phyloP scores from a whole-genome alignment of 495 filamentous ascomycete genomes.

The Bacidia gigantensis region DNA sequence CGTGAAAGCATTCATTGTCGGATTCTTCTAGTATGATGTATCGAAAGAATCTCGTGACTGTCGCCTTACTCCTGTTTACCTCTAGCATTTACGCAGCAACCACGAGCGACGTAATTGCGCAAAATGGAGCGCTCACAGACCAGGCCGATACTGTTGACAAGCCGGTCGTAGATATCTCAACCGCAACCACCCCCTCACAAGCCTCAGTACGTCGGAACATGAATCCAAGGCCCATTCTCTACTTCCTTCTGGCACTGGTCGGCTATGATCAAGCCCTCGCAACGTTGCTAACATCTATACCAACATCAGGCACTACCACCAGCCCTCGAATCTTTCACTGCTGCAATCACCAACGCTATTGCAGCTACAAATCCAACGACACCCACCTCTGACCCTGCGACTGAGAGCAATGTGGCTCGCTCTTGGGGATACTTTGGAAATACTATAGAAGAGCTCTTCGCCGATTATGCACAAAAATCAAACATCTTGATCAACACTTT shows the following conservation, averaged over 20 bases:
- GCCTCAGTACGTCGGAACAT: neutral
- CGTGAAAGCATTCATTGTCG: neutral
- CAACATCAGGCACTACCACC: neutral
- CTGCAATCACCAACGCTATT: neutral
- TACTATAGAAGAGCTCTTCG: conserved; percentile 1
- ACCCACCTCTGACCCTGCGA: neutral
- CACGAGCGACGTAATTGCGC: neutral
- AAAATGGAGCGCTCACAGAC: neutral
- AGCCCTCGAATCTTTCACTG: neutral
- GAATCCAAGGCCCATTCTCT: neutral
- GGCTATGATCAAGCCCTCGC: neutral
- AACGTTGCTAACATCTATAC: neutral
- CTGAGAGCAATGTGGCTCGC: neutral
- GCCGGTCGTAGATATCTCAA: neutral
- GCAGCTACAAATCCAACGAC: neutral
- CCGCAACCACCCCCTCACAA: neutral
- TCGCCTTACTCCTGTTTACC: neutral
- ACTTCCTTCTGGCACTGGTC: neutral
- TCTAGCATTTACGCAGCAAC: neutral
- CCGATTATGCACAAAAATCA: neutral
- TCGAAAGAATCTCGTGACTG: neutral
- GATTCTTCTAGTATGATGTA: neutral
- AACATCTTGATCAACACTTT: neutral
- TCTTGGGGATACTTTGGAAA: conserved; percentile 3
- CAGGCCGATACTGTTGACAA: neutral